Evolutionary conservation across 306 rosid genomes (phyloP), one percentile per base, ranked within the genome.

Genomic region (Mimosa pudica): DNA sequence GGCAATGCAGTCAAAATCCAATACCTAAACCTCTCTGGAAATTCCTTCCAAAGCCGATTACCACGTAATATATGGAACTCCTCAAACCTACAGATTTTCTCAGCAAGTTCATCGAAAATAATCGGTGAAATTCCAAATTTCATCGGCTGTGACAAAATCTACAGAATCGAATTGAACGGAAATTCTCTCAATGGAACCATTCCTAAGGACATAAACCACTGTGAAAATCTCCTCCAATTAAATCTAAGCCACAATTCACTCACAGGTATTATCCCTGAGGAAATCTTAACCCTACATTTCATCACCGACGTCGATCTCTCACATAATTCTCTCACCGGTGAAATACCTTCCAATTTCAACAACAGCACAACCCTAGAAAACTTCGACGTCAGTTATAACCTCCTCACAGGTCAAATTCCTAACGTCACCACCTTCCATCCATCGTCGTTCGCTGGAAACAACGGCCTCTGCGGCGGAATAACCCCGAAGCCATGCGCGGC

Each of bases 251-350:
- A 84, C 6, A 95, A 95, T 84, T 80, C 86, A 0, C 91, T 95
- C 68, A 87, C 94, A 47, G 98, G 99, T 11, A 95, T 90, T 30
- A 95, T 95, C 8, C 99, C 99, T 1, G 89, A 94, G 96, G 99
- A 95, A 77, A 93, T 95, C 74, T 93, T 98, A 0, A 73, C 88
- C 12, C 89, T 95, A 0, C 98, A 97, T 2, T 84, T 87, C 5
- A 90, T 95, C 83, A 93, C 94, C 73, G 92, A 82, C 83, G 91
- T 95, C 42, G 99, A 95, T 61, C 94, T 95, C 70, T 91, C 98
- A 0, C 90, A 81, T 4, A 95, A 95, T 18, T 79, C 76, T 2
- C 97, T 95, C 89, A 90, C 97, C 64, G 99, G 99, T 1, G 81
- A 92, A 0, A 93, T 95, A 4, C 99, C 99, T 24, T 88, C 98